Evolutionary conservation across 352 stramenopile genomes (phyloP), one percentile per base, ranked within the genome.

Genomic region (Elongisporangium undulatum): DNA sequence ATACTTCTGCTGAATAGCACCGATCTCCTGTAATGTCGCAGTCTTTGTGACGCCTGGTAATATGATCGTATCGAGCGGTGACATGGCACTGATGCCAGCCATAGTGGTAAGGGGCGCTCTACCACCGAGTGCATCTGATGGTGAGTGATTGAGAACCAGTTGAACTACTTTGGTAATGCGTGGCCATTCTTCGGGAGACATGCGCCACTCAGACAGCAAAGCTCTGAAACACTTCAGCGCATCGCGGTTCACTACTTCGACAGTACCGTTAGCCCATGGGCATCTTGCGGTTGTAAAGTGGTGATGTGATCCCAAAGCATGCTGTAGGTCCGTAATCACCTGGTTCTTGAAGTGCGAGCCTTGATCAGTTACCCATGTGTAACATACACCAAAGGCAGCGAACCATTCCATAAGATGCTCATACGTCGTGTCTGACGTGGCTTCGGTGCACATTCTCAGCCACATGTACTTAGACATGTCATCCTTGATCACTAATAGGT

Each of bases 211-310:
- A 2, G 59, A 68, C 23, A 72, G 24, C 17, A 79, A 21, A 0
- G 52, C 38, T 2, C 63, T 54, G 6, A 67, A 52, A 3, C 58
- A 51, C 1, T 45, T 41, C 10, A 77, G 16, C 12, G 69, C 38
- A 9, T 67, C 48, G 1, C 62, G 49, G 39, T 76, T 77, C 16
- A 74, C 63, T 0, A 75, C 63, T 15, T 79, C 69, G 2, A 82
- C 63, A 1, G 65, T 75, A 1, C 63, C 73, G 49, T 82, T 82
- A 1, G 59, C 67, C 73, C 69, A 82, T 5, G 69, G 73, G n/a
- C 56, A 64, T 38, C 72, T 56, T 2, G 68, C 56, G 0, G 56
- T 71, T 1, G 61, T 60, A 45, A 82, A 78, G n/a, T 72, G 64
- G 20, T 82, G 62, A 7, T 69, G 59, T 2, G 38, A 50, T 0